Percentiles rank a stretch among this genome's conserved stretches.
Evolutionary conservation across 345 rosid species (phyloP).

Genomic region (Ailanthus altissimus): DNA sequence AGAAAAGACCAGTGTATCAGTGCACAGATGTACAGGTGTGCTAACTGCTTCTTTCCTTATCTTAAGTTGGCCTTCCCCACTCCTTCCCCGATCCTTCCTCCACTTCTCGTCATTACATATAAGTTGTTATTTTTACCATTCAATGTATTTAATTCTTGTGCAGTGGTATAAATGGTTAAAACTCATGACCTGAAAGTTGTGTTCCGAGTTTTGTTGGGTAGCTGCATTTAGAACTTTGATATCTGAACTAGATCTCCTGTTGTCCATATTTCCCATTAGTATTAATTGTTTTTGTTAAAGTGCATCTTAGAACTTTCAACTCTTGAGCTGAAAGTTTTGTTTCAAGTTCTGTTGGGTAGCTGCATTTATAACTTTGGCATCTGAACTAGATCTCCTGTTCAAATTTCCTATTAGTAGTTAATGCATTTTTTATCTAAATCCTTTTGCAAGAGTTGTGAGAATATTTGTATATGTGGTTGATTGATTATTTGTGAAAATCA

Average conservation of each 20-base stretch:
- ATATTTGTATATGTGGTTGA: not conserved
- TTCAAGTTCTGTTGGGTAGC: slow-evolving; percentile 6
- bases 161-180: not conserved
- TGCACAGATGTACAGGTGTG: slow-evolving; percentile 86
- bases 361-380: not conserved
- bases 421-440: not conserved
- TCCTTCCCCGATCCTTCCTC: not conserved
- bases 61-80: no score
- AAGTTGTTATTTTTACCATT: not conserved
- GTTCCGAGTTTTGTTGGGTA: slow-evolving; percentile 1
- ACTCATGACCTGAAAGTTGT: not conserved
- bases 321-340: not conserved
- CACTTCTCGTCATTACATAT: not conserved
- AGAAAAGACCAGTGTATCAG: slow-evolving; percentile 79
- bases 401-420: not conserved
- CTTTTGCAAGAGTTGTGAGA: not conserved
- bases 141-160: not conserved
- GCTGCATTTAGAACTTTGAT: not conserved
- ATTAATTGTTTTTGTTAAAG: not conserved
- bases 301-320: not conserved
- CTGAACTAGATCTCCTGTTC: no score
- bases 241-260: not conserved
- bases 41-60: slow-evolving; percentile 17
- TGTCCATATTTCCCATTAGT: not conserved
- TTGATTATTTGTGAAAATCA: not conserved